phyloP scores from a whole-genome alignment of 1,139 yeast genomes.

The Lodderomyces pseudojiufengensis region DNA sequence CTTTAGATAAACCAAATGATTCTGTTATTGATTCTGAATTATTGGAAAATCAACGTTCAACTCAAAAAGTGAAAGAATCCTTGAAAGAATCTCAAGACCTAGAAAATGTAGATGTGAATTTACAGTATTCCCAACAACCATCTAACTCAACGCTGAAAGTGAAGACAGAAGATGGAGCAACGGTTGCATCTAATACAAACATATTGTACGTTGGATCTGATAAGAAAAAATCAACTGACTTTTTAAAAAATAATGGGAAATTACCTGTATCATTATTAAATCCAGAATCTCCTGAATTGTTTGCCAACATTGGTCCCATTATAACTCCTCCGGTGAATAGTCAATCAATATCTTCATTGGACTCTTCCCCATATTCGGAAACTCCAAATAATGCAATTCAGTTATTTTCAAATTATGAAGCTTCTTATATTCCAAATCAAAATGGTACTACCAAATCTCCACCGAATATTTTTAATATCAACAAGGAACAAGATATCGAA shows the following conservation, averaged over 20 bases:
- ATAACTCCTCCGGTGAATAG: constrained; percentile 5
- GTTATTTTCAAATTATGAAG: constrained; percentile 9
- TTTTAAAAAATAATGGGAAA: background rate
- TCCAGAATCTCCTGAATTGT: constrained; percentile 2
- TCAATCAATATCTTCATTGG: constrained; percentile 5
- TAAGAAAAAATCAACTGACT: too few species aligned
- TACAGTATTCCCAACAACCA: too few species aligned
- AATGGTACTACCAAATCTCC: constrained; percentile 9
- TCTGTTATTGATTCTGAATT: too few species aligned
- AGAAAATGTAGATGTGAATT: too few species aligned
- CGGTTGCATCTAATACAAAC: background rate
- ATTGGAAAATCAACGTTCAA: too few species aligned
- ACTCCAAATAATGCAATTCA: constrained; percentile 12
- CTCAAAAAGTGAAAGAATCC: too few species aligned
- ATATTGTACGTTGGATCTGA: background rate
- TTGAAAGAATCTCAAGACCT: too few species aligned
- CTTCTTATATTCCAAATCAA: constrained; percentile 12
- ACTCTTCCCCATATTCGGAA: constrained; percentile 12
- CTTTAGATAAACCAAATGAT: too few species aligned
- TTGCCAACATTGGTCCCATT: background rate
- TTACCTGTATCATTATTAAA: background rate
- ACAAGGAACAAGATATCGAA: constrained; percentile 9
- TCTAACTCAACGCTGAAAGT: too few species aligned
- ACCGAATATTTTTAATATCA: constrained; percentile 12
- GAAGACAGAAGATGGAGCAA: background rate